Base-by-base conservation (phyloP, 176 grass and related monocot genomes). In the Aegilops bicornis region DNA sequence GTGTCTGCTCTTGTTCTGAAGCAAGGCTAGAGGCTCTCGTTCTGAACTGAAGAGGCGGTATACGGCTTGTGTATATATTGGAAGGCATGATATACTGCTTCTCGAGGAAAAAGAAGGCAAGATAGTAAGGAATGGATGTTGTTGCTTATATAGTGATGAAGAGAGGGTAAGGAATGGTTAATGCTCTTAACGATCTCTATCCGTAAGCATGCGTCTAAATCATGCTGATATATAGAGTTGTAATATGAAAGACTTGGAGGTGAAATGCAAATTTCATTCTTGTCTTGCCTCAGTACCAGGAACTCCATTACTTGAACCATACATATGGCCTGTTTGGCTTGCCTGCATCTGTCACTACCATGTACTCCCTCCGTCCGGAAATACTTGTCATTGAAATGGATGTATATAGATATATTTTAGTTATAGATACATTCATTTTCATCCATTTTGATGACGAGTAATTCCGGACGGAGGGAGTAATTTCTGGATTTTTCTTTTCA, bases 1-100 rank as follows among this genome's bases (percentile, higher is more conserved):
- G 78, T 99, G 87, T 83, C 64, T 92, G 69, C 82, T 97, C 69
- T 72, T 97, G 82, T 94, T 94, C 75, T 97, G 80, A 94, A 69
- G 47, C 66, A 64, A 50, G n/a, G 68, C 16, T 2, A 35, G 58
- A 20, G n/a, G 64, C 84, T 94, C 36, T 67, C 91, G 52, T 92
- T 92, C 69, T 91, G 80, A 70, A 67, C 69, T 91, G 80, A 70
- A 67, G 29, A 79, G 36, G 70, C 12, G 22, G 22, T 39, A 29
- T 86, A 24, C 29, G 20, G 73, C 66, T 22, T 85, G 31, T 88
- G 86, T 91, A 88, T 3, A 91, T 88, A 88, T 61, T 27, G 37
- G 24, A 87, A 70, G 32, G 79, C 48, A 7, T 7, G 17, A 56
- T 36, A 76, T 69, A 81, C 81, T 85, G 48, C 73, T 12, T 54